Conservation (phyloP, 1,139 yeast genomes). For the Pichia sp. region DNA sequence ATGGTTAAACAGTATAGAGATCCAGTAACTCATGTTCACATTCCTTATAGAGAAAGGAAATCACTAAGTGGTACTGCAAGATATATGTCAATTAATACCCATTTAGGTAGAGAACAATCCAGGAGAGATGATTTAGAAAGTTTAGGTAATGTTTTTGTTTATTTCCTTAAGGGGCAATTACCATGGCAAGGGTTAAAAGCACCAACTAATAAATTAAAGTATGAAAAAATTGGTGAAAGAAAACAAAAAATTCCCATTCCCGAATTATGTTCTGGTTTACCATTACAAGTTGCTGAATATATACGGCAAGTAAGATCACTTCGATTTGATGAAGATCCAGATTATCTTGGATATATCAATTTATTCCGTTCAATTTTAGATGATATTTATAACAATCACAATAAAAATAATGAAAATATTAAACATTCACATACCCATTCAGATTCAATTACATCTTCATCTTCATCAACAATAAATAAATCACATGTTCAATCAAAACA, state of each 20-base stretch:
- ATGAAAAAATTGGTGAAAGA: conserved; percentile 57
- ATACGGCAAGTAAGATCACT: conserved; percentile 75
- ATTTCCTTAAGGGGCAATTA: conserved; percentile 53
- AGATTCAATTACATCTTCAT: not conserved
- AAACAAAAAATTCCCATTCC: conserved; percentile 51
- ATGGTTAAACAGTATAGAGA: conserved; percentile 98
- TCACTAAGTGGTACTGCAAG: conserved; percentile 61
- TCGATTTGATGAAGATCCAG: conserved; percentile 37
- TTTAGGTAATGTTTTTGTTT: conserved; percentile 59
- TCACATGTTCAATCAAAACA: not conserved
- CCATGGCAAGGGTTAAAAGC: conserved; percentile 63
- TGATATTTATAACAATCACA: conserved; percentile 46
- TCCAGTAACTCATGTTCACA: conserved; percentile 90
- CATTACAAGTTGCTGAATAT: conserved; percentile 81
- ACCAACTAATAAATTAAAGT: conserved; percentile 74
- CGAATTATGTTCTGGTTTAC: conserved; percentile 76
- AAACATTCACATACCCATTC: not conserved
- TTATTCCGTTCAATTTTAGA: conserved; percentile 69
- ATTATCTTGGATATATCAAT: conserved; percentile 70
- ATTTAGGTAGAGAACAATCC: conserved; percentile 58
- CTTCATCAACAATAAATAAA: not conserved
- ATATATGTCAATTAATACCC: conserved; percentile 61
- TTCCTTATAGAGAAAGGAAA: conserved; percentile 84
- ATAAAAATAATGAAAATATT: not conserved
- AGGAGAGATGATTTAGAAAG: conserved; percentile 58